phyloP scores from a whole-genome alignment of 495 filamentous ascomycete species.

The Penicillium malachiteum region DNA sequence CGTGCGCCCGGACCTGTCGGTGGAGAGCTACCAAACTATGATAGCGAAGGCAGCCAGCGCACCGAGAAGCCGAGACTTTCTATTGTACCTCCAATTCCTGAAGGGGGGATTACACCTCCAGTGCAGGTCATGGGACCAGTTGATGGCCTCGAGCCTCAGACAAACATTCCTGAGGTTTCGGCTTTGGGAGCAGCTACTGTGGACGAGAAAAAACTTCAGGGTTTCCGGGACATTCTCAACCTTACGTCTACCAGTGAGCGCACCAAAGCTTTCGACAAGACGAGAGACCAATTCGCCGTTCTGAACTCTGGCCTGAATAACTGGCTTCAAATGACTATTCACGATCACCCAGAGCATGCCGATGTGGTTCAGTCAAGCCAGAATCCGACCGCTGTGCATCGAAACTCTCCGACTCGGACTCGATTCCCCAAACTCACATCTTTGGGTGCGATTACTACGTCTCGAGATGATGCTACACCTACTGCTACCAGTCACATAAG shows the following conservation, averaged over 20 bases:
- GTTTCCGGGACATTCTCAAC: slow-evolving; percentile 72
- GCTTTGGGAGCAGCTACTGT: slow-evolving; percentile 12
- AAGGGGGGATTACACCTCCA: slow-evolving; percentile 16
- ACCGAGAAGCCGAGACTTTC: slow-evolving; percentile 26
- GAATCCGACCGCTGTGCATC: slow-evolving; percentile 29
- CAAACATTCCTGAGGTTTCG: neutral
- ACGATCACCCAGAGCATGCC: slow-evolving; percentile 52
- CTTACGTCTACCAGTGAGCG: slow-evolving; percentile 61
- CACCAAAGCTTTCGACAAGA: slow-evolving; percentile 66
- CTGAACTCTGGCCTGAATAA: slow-evolving; percentile 71
- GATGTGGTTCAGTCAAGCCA: slow-evolving; percentile 40
- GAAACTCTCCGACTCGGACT: slow-evolving; percentile 36
- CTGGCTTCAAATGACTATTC: slow-evolving; percentile 61
- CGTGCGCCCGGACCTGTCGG: slow-evolving; percentile 11
- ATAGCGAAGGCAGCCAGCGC: slow-evolving; percentile 12
- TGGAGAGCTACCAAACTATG: slow-evolving; percentile 18
- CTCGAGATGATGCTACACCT: slow-evolving; percentile 46
- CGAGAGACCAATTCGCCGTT: slow-evolving; percentile 65
- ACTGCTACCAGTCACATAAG: slow-evolving; percentile 32
- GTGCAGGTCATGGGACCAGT: slow-evolving; percentile 17
- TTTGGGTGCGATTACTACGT: slow-evolving; percentile 30
- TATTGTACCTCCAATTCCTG: slow-evolving; percentile 22
- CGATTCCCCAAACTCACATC: slow-evolving; percentile 48
- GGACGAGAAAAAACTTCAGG: slow-evolving; percentile 42
- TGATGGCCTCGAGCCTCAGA: neutral